phyloP scores from a whole-genome alignment of 495 filamentous ascomycete genomes.

The Xylaria sp. region DNA sequence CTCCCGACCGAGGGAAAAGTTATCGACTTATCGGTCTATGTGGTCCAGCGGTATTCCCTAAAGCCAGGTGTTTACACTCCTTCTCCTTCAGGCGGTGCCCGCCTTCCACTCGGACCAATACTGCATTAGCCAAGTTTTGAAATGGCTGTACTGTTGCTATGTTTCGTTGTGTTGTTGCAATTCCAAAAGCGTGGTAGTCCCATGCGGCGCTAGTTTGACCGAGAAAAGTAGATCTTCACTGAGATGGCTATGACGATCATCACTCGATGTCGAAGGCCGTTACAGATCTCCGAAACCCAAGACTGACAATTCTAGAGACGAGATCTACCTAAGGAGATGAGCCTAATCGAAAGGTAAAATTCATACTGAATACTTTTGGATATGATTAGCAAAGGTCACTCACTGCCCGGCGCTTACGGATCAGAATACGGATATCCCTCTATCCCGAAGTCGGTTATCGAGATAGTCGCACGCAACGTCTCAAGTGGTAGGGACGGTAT shows the following conservation, averaged over 20 bases:
- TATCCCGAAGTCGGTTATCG: neutral
- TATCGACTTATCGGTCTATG: neutral
- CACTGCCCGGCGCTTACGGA: neutral
- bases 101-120: neutral
- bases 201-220: neutral
- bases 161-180: neutral
- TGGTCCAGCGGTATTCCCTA: neutral
- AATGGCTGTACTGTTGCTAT: neutral
- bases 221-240: slow-evolving; percentile 6
- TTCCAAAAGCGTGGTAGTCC: neutral
- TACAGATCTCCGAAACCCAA: neutral
- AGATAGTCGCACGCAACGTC: neutral
- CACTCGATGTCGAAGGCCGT: slow-evolving; percentile 13
- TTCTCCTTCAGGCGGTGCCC: neutral
- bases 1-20: neutral
- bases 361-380: neutral
- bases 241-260: slow-evolving; percentile 13
- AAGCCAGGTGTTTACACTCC: neutral
- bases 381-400: neutral
- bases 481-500: neutral
- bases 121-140: slow-evolving; percentile 6
- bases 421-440: no score
- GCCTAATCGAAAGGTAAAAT: slow-evolving; percentile 5
- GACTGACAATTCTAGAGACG: neutral
- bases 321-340: neutral